Evolutionary conservation across 495 filamentous ascomycete genomes (phyloP), one percentile per base, ranked within the genome.

Genomic region (Astrothelium macrocarpum): DNA sequence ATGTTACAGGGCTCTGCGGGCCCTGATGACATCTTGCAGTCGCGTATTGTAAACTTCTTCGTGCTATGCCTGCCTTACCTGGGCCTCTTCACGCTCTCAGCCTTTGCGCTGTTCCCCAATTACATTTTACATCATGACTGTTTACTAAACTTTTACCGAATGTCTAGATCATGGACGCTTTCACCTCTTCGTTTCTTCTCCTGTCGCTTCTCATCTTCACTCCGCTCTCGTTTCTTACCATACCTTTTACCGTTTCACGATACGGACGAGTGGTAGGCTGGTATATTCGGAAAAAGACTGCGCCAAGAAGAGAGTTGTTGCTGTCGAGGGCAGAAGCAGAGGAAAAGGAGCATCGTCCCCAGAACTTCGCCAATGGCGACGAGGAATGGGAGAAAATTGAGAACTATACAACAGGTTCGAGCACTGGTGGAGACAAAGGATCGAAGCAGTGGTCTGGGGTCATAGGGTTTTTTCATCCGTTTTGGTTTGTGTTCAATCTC

Each of bases 381-480:
- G 85, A 86, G 59, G 86, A 85, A 26, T 92, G 87, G 89, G 86
- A 93, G 74, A 87, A 85, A 71, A 82, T 91, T 25, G 86, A 90
- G 60, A 76, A 77, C 53, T 77, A 82, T 65, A 74, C 75, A 29
- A 72, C 75, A 9, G 81, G 80, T 42, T 77, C 77, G 46, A 78
- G 80, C 5, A 74, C 76, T 34, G 85, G 84, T 66, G 80, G 82
- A 28, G 79, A 75, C 69, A 80, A 78, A 66, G 75, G 67, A 68
- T 78, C 72, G 36, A 72, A 78, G 61, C 84, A 88, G 14, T 95
- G 88, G 88, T 78, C 86, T 66, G 91, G 91, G 4, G 75, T 96
- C 32, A 84, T 96, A 43, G 94, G 92, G 20, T 97, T 98, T 82
- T 95, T 98, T 71, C 94, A 98, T 72, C 94, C 94, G 11, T 97